Conservation (phyloP, 257 asterid species). For the Striga asiatica region DNA sequence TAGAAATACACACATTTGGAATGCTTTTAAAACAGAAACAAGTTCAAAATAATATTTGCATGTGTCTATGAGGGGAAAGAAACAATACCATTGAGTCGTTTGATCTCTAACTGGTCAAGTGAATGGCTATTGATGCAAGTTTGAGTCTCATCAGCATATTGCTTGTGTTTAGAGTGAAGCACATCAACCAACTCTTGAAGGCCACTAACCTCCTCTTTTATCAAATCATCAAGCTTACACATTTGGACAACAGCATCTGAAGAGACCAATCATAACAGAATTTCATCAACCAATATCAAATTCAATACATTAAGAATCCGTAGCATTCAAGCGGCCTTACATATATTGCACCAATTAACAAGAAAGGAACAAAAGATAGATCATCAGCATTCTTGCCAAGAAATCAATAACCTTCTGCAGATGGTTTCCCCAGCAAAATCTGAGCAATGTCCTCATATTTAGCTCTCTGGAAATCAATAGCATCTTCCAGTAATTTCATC, state of each 20-base stretch:
- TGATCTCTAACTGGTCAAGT: slow-evolving; percentile 60
- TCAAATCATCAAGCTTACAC: slow-evolving; percentile 53
- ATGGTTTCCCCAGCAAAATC: slow-evolving; percentile 42
- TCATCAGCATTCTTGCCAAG: slow-evolving; percentile 14
- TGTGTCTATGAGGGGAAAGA: neutral
- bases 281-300: slow-evolving; percentile 1
- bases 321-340: neutral
- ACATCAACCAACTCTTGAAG: slow-evolving; percentile 45
- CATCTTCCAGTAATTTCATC: slow-evolving; percentile 63
- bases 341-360: slow-evolving; percentile 4
- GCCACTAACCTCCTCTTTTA: slow-evolving; percentile 55
- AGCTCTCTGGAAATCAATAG: slow-evolving; percentile 55
- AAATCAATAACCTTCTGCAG: slow-evolving; percentile 63
- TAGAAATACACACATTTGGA: slow-evolving; percentile 13
- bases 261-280: slow-evolving; percentile 16
- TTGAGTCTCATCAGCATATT: slow-evolving; percentile 64
- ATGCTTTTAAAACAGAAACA: slow-evolving; percentile 7
- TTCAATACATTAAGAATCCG: neutral
- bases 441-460: slow-evolving; percentile 45
- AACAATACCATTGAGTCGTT: slow-evolving; percentile 58
- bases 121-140: slow-evolving; percentile 47
- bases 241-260: slow-evolving; percentile 52
- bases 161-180: slow-evolving; percentile 60
- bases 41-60: slow-evolving; percentile 1
- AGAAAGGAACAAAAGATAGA: slow-evolving; percentile 8